Evolutionary conservation across 371 early-diverging fungal species (phyloP).

Genomic region (Mucor plumbeus): DNA sequence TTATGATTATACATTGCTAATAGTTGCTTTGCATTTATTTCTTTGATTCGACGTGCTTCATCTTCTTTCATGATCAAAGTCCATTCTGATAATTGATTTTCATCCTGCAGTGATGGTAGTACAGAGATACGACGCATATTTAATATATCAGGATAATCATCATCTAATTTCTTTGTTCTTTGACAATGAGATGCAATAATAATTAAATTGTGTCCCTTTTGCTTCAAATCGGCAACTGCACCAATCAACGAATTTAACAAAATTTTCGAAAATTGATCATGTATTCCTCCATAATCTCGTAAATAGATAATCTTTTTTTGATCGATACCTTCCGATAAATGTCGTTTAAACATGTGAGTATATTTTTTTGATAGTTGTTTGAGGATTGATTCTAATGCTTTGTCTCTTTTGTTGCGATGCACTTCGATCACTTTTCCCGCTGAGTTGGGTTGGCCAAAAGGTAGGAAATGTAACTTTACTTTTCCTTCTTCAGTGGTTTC

Average conservation of each 20-base stretch:
- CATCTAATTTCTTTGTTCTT: constrained; percentile 10
- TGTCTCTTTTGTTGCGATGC: constrained; percentile 5
- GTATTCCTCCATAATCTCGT: constrained; percentile 54
- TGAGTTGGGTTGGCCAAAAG: background rate
- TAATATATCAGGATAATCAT: constrained; percentile 17
- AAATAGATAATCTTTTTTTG: constrained; percentile 47
- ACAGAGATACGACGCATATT: constrained; percentile 37
- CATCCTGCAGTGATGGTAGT: constrained; percentile 26
- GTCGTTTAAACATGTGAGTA: constrained; percentile 27
- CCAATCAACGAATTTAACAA: constrained; percentile 45
- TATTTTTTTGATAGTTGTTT: constrained; percentile 15
- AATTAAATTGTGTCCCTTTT: constrained; percentile 51
- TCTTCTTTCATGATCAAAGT: constrained; percentile 36
- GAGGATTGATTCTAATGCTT: constrained; percentile 5
- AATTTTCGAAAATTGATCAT: constrained; percentile 41
- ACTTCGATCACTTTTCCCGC: constrained; percentile 4
- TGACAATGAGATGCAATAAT: constrained; percentile 53
- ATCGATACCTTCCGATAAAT: constrained; percentile 6
- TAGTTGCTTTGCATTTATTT: constrained; percentile 55
- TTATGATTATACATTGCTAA: constrained; percentile 35
- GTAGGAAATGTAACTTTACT: constrained; percentile 7
- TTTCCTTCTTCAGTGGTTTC: constrained; percentile 4
- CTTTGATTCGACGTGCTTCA: constrained; percentile 38
- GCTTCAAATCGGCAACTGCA: constrained; percentile 49
- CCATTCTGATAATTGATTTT: constrained; percentile 27